A percentile compares a stretch with the other conserved stretches of the same genome.
Evolutionary conservation across 345 rosid genomes (phyloP).

Genomic region (Eucalyptus urophylla): DNA sequence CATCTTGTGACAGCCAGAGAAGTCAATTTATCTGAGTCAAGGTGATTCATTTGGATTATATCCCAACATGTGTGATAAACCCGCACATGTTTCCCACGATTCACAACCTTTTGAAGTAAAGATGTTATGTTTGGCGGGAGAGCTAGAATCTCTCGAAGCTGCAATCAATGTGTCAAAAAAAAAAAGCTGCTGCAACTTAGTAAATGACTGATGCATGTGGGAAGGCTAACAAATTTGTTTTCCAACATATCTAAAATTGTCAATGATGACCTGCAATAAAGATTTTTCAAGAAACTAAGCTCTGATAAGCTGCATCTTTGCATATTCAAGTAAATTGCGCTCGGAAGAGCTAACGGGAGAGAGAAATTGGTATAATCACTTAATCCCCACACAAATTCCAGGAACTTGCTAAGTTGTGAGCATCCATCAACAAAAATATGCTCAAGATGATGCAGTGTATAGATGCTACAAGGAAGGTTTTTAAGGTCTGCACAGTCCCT

Average conservation of each 20-base stretch:
- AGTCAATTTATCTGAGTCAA: neutral
- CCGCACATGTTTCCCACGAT: neutral
- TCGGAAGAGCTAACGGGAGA: neutral
- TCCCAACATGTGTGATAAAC: neutral
- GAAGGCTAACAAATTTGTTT: neutral
- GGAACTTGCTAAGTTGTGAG: neutral
- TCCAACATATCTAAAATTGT: neutral
- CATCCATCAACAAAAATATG: neutral
- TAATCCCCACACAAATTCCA: neutral
- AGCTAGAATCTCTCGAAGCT: neutral
- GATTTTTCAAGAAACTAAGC: neutral
- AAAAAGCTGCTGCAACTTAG: neutral
- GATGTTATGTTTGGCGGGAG: neutral
- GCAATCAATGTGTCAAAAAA: neutral
- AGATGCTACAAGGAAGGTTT: neutral
- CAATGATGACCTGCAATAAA: neutral
- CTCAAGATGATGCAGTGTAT: neutral
- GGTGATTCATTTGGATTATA: neutral
- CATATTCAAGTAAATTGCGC: neutral
- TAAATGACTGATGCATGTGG: neutral
- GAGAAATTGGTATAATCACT: neutral
- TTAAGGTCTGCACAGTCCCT: neutral
- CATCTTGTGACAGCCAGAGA: neutral
- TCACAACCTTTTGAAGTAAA: neutral
- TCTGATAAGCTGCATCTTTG: neutral